Conservation (phyloP, 1,284 basidiomycete genomes). For the Puccinia coronata region DNA sequence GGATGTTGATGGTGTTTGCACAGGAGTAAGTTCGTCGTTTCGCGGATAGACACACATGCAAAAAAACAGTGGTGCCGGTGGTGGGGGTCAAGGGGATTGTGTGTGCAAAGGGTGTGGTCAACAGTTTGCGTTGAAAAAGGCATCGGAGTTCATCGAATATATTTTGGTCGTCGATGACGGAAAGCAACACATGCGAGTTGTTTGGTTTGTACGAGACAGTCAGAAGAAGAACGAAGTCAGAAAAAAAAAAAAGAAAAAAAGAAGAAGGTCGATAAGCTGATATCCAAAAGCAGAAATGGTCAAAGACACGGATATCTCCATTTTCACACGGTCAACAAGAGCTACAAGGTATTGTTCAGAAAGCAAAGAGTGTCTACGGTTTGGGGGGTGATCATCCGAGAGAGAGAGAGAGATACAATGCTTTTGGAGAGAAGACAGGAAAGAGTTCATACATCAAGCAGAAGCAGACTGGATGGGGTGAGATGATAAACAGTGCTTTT, state of each 20-base stretch:
- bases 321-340: neutral
- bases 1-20: neutral
- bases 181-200: neutral
- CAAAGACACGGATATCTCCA: neutral
- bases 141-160: slow-evolving; percentile 9
- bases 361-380: neutral
- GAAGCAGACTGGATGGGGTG: neutral
- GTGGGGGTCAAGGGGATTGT: neutral
- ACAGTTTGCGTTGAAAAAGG: neutral
- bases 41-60: neutral
- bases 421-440: neutral
- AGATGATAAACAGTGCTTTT: neutral
- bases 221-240: too few relatives aligned
- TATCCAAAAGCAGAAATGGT: neutral
- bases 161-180: slow-evolving; percentile 6
- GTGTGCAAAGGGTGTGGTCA: neutral
- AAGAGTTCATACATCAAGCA: too few relatives aligned
- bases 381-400: neutral
- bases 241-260: too few relatives aligned
- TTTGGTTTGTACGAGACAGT: neutral
- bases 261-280: neutral
- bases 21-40: neutral
- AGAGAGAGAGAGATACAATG: neutral
- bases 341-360: neutral
- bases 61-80: neutral